Evolutionary conservation across 352 stramenopile species (phyloP), one percentile per base, ranked within the genome.

Genomic region (Phytophthora gonapodyides): DNA sequence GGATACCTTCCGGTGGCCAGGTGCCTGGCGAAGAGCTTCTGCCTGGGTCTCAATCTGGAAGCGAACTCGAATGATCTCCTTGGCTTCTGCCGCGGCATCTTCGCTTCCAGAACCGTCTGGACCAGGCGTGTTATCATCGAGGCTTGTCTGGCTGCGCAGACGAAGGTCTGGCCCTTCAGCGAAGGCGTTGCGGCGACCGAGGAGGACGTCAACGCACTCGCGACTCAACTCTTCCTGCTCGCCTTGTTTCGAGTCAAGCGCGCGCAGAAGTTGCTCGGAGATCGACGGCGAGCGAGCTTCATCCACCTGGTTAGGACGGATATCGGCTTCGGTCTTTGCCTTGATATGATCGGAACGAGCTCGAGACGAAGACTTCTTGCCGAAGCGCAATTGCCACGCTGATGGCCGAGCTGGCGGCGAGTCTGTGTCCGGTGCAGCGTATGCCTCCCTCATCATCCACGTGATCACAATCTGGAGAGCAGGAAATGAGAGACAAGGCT

Each of bases 131-230:
- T 41, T 31, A 7, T 31, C 46, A 37, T 27, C 15, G 2, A n/a
- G 21, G 8, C 40, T 50, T 9, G 24, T 21, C 38, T 11, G 65
- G 42, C 34, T 45, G 17, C 30, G 61, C 24, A 74, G 47, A 24
- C 66, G 61, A 16, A 66, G 54, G 50, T 71, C 66, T 38, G 61
- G 66, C n/a, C 57, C 62, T 1, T 60, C 60, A 7, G 64, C 63
- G 49, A 89, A 91, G 9, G 67, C 78, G 21, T 91, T 91, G 15
- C 59, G 69, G 13, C 78, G 71, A 40, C 82, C 82, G 12, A 91
- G 62, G n/a, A 91, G 43, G 40, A 71, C 47, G 7, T 88, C 78
- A 3, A 66, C 78, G 17, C 77, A 91, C 24, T 82, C 71, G 0
- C 65, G 71, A 38, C 67, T 81, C 30, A 77, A 31, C 17, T 52